Percentiles rank a stretch among this genome's conserved stretches.
These are phyloP conservation scores for Ceratocystis ficicola DNA, from an alignment of 2,329 filamentous ascomycete genomes.

Conservation along the genomic window DNA sequence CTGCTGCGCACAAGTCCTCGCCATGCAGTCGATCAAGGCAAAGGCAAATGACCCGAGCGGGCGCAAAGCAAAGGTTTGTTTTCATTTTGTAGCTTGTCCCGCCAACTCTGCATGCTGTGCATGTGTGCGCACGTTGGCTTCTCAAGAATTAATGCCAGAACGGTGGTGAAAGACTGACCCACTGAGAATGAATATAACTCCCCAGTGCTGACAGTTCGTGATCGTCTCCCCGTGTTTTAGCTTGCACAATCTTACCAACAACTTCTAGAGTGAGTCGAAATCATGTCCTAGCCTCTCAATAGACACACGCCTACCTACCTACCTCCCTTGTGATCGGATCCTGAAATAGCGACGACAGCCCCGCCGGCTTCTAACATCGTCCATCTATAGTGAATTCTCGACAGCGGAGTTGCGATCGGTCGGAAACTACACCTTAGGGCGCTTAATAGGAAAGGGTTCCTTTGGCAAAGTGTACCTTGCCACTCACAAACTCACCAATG, in stretches of 20 bases:
- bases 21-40: slow-evolving; percentile 43
- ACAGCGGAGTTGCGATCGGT: slow-evolving; percentile 83
- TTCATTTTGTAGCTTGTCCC: slow-evolving; percentile 24
- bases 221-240: slow-evolving; percentile 35
- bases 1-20: slow-evolving; percentile 11
- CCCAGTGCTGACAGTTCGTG: not conserved
- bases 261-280: slow-evolving; percentile 65
- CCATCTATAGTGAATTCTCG: slow-evolving; percentile 73
- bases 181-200: not conserved
- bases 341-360: slow-evolving; percentile 21
- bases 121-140: not conserved
- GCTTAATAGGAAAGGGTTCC: slow-evolving; percentile 89
- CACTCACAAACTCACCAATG: slow-evolving; percentile 93
- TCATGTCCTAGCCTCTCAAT: slow-evolving; percentile 6
- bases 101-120: too few species aligned
- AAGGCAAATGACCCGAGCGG: slow-evolving; percentile 44
- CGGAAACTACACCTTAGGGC: slow-evolving; percentile 86
- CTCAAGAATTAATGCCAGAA: not conserved
- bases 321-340: slow-evolving; percentile 1
- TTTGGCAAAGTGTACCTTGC: slow-evolving; percentile 98
- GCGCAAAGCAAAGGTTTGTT: slow-evolving; percentile 47
- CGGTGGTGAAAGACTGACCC: not conserved
- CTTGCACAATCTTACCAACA: slow-evolving; percentile 95
- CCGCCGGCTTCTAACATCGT: slow-evolving; percentile 8
- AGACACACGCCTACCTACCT: not conserved